Conservation (phyloP, 441 rosid species). For the Isatis lusitanica region DNA sequence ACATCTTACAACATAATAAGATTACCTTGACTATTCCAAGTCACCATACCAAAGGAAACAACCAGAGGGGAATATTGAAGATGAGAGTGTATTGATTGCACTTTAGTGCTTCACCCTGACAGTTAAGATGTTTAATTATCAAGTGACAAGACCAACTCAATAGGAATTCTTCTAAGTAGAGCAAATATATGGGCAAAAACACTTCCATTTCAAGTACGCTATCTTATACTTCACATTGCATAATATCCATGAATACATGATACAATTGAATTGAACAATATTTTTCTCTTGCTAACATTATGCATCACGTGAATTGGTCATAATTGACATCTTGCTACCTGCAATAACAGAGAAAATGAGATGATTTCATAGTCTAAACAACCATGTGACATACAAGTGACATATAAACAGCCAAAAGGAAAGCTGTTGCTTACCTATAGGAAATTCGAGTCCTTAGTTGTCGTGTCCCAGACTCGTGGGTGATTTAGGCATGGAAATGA, state of each 20-base stretch:
- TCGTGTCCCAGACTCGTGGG: neutral
- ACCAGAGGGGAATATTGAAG: neutral
- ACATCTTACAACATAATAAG: slow-evolving; percentile 6
- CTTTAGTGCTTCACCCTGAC: neutral
- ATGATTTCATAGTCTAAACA: slow-evolving; percentile 7
- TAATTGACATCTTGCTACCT: slow-evolving; percentile 15
- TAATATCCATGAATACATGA: slow-evolving; percentile 26
- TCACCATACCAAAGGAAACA: slow-evolving; percentile 7
- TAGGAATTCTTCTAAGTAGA: slow-evolving; percentile 5
- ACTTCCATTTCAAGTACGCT: neutral
- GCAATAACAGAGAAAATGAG: slow-evolving; percentile 6
- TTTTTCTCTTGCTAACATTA: neutral
- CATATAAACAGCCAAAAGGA: neutral
- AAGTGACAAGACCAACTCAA: neutral
- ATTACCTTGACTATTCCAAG: neutral
- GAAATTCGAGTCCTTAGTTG: neutral
- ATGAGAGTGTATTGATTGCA: neutral
- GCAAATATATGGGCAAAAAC: slow-evolving; percentile 20
- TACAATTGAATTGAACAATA: slow-evolving; percentile 26
- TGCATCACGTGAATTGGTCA: slow-evolving; percentile 16
- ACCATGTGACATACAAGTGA: neutral
- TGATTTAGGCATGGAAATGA: slow-evolving; percentile 57
- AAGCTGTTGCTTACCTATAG: slow-evolving; percentile 15
- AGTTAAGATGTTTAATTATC: neutral
- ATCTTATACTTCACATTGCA: slow-evolving; percentile 13